A percentile compares a stretch with the other conserved stretches of the same genome.
phyloP scores from a whole-genome alignment of 148 eudicot genomes.

The Pouteria glomerata region DNA sequence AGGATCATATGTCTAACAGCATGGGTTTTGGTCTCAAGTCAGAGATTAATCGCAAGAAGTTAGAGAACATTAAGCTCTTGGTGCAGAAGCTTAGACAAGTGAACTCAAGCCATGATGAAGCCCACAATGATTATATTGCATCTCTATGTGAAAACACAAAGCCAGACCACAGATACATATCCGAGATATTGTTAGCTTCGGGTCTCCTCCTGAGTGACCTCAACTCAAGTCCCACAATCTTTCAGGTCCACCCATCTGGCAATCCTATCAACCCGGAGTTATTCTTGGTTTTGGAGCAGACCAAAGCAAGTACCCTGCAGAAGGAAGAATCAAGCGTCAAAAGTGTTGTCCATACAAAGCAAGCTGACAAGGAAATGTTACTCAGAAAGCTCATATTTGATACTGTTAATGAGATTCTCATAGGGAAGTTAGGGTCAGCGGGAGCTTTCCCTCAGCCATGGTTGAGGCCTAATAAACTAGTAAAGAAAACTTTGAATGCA shows the following conservation, averaged over 20 bases:
- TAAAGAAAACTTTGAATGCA: constrained; percentile 55
- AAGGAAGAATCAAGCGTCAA: constrained; percentile 34
- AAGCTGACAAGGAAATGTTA: constrained; percentile 36
- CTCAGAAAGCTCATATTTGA: constrained; percentile 86
- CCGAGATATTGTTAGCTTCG: constrained; percentile 82
- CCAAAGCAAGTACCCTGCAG: constrained; percentile 51
- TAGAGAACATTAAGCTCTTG: constrained; percentile 69
- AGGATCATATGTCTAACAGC: constrained; percentile 19
- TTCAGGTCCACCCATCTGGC: constrained; percentile 81
- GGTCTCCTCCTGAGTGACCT: constrained; percentile 88
- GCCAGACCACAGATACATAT: constrained; percentile 80
- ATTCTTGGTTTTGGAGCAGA: constrained; percentile 76
- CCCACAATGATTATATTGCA: constrained; percentile 76
- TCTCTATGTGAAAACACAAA: constrained; percentile 75
- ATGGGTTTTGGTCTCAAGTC: constrained; percentile 26
- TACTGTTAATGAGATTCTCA: constrained; percentile 73
- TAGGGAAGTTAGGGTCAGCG: constrained; percentile 35
- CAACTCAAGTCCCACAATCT: constrained; percentile 45
- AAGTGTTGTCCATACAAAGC: constrained; percentile 21
- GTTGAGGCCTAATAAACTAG: constrained; percentile 42
- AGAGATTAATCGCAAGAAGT: constrained; percentile 57
- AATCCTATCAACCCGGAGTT: constrained; percentile 80
- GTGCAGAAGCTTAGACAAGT: constrained; percentile 75
- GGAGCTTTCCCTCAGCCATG: constrained; percentile 44
- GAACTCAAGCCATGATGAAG: constrained; percentile 80